Evolutionary conservation across 768 basidiomycete genomes (phyloP), one percentile per base, ranked within the genome.

Genomic region (Thelephora ganbajun): DNA sequence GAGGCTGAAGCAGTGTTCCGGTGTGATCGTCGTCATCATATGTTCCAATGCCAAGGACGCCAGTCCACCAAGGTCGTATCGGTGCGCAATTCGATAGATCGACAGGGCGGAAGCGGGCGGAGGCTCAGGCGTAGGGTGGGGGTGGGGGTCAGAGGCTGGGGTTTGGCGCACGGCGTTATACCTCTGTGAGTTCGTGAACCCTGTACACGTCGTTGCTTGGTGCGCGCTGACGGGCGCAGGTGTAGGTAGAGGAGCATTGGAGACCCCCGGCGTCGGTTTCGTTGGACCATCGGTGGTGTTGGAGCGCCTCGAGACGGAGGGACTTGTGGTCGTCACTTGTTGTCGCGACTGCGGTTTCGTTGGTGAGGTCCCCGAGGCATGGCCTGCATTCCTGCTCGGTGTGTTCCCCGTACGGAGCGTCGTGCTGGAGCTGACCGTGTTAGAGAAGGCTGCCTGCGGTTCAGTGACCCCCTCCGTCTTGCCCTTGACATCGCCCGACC

Each of bases 11-110:
- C 79, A 76, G 3, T 74, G 71, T 52, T 73, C 69, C 2, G 80
- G 77, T 2, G 77, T 78, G 34, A 89, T 69, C 6, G 76, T 80
- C 5, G 70, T 66, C 69, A 87, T 72, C 57, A 86, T 79, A 60
- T 86, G 83, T 45, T 83, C 80, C 48, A 83, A 60, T 6, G 84
- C 82, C 19, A 86, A 69, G 18, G 67, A 56, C n/a, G 76, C 75
- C 19, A 89, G 69, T 6, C 69, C 72, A 3, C 76, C 74, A 67
- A 89, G 77, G 2, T 66, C 66, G 61, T 87, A 89, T 45, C 83
- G 71, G 63, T 89, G 83, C 3, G 83, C 80, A 11, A 85, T 70
- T 53, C 82, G 80, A 63, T 84, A 89, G 54, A 87, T 73, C 0
- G 78, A 76, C 43, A 89, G 61, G 1, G 84, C 83, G 19, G 81